A percentile compares a stretch with the other conserved stretches of the same genome.
phyloP scores from a whole-genome alignment of 2,329 filamentous ascomycete species.

The Fusarium fracticaudum region DNA sequence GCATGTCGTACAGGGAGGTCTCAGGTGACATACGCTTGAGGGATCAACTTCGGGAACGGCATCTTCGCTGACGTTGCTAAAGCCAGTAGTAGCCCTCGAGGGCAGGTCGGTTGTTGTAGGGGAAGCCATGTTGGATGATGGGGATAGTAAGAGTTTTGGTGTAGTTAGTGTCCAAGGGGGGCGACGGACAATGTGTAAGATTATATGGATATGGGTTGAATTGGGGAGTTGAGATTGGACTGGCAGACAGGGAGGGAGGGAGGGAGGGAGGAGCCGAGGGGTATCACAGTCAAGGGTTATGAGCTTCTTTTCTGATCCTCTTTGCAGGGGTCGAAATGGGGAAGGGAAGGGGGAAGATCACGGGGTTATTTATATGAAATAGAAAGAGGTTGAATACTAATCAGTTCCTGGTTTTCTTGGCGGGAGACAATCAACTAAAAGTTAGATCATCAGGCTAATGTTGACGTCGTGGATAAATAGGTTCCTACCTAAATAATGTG shows the following conservation, averaged over 20 bases:
- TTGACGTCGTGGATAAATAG: conserved; percentile 32
- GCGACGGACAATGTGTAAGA: conserved; percentile 6
- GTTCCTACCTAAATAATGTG: background rate
- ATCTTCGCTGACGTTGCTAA: conserved; percentile 63
- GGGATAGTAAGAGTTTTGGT: background rate
- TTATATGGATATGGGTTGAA: background rate
- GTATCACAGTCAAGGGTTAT: conserved; percentile 33
- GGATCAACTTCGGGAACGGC: conserved; percentile 68
- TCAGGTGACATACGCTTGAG: conserved; percentile 59
- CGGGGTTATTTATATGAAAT: background rate
- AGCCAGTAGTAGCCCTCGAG: conserved; percentile 57
- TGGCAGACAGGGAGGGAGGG: conserved; percentile 34
- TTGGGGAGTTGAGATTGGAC: conserved; percentile 19
- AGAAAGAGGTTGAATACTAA: background rate
- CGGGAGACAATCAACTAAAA: background rate
- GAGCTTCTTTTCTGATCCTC: conserved; percentile 23
- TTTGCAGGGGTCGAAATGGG: conserved; percentile 5
- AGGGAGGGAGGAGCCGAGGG: conserved; percentile 29
- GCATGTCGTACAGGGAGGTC: background rate
- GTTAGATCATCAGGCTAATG: conserved; percentile 3
- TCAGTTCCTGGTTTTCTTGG: background rate
- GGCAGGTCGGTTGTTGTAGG: conserved; percentile 51
- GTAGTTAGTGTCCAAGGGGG: background rate
- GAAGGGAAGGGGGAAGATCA: background rate
- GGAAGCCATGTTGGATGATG: conserved; percentile 43